Evolutionary conservation across 2,329 filamentous ascomycete genomes (phyloP).

Genomic region (Claviceps digitariae): DNA sequence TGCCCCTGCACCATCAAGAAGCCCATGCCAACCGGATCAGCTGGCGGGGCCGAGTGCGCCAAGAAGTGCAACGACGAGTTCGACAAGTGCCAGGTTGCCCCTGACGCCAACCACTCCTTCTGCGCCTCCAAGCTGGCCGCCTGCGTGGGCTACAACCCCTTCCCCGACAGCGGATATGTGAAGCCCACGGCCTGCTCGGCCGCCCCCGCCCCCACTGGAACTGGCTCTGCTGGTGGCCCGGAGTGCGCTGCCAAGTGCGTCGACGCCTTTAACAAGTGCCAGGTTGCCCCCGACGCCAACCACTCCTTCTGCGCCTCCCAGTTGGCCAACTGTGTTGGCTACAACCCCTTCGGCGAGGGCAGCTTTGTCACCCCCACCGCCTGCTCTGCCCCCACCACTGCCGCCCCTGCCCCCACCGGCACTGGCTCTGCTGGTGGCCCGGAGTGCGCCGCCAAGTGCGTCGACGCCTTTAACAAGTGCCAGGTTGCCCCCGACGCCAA

Average conservation of each 20-base stretch:
- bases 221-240: slow-evolving; percentile 9
- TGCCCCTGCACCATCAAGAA: not conserved
- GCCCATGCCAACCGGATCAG: not conserved
- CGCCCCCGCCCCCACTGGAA: slow-evolving; percentile 6
- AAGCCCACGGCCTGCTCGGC: slow-evolving; percentile 9
- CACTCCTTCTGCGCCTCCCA: slow-evolving; percentile 12
- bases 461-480: slow-evolving; percentile 9
- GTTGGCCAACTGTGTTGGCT: slow-evolving; percentile 13
- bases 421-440: slow-evolving; percentile 11
- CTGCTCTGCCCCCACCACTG: slow-evolving; percentile 2
- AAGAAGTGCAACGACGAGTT: slow-evolving; percentile 8
- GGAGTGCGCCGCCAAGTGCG: slow-evolving; percentile 10
- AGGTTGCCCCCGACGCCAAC: slow-evolving; percentile 10
- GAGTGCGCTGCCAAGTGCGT: slow-evolving; percentile 11
- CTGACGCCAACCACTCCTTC: slow-evolving; percentile 11
- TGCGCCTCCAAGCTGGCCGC: slow-evolving; percentile 13
- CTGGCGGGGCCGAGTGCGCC: slow-evolving; percentile 6
- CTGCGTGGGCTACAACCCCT: slow-evolving; percentile 16
- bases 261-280: slow-evolving; percentile 10
- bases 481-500: slow-evolving; percentile 11
- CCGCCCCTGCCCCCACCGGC: slow-evolving; percentile 4
- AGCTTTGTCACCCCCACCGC: slow-evolving; percentile 9
- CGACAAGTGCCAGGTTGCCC: slow-evolving; percentile 10
- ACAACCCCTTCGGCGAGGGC: slow-evolving; percentile 12
- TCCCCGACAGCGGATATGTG: slow-evolving; percentile 5